Percentiles rank a stretch among this genome's conserved stretches.
Evolutionary conservation across 768 basidiomycete species (phyloP).

Genomic region (Trametes cingulata): DNA sequence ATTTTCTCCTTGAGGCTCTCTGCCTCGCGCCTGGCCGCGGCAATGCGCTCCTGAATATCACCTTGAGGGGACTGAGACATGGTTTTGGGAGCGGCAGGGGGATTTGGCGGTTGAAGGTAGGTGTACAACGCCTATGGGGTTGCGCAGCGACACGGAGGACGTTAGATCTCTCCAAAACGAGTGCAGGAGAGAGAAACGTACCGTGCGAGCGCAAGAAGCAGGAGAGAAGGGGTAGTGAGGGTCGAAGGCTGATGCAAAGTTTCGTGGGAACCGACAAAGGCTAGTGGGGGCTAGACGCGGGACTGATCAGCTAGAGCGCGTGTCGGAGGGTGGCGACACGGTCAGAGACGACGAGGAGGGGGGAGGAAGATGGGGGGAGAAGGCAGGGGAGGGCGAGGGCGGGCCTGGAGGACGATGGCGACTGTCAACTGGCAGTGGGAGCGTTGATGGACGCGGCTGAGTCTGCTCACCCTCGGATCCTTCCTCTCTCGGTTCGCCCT

Average conservation of each 20-base stretch:
- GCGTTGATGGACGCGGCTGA: slow-evolving; percentile 18
- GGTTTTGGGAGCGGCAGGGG: slow-evolving; percentile 17
- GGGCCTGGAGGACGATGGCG: slow-evolving; percentile 15
- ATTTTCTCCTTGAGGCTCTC: slow-evolving; percentile 99
- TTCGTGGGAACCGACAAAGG: slow-evolving; percentile 24
- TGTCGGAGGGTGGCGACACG: slow-evolving; percentile 1
- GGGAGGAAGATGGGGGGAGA: slow-evolving; percentile 16
- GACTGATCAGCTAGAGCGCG: background rate
- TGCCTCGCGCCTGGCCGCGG: slow-evolving; percentile 94
- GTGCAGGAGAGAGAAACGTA: slow-evolving; percentile 1
- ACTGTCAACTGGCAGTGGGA: slow-evolving; percentile 17
- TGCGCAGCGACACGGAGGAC: background rate
- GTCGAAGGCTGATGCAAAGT: slow-evolving; percentile 23
- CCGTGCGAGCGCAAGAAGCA: slow-evolving; percentile 17
- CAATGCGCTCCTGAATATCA: slow-evolving; percentile 91
- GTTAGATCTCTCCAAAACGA: background rate
- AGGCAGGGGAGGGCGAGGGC: slow-evolving; percentile 7
- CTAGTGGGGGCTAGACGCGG: slow-evolving; percentile 7
- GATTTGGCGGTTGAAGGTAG: background rate
- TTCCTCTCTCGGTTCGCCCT: slow-evolving; percentile 7
- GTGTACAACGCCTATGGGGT: background rate
- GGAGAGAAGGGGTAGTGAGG: slow-evolving; percentile 6
- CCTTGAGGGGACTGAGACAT: slow-evolving; percentile 77
- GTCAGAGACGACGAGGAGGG: background rate
- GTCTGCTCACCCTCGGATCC: slow-evolving; percentile 3